These are phyloP conservation scores for Bolboschoenoplectus hybrid DNA, from an alignment of 202 grass and related monocot genomes.

Conservation along the genomic window DNA sequence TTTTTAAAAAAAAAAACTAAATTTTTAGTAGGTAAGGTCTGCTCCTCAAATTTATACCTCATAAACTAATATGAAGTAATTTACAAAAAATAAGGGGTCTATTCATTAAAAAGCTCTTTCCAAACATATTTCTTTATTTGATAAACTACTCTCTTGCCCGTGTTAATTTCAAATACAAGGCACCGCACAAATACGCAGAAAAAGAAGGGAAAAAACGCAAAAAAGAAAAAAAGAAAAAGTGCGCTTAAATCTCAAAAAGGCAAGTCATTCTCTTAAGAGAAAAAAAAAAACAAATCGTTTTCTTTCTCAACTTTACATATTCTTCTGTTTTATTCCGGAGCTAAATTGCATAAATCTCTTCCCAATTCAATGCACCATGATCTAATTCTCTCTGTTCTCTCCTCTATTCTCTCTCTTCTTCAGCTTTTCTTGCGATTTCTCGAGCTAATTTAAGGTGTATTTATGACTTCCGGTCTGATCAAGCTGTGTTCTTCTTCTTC, in stretches of 20 bases:
- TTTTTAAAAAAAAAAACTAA: no score
- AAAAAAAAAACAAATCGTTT: background rate
- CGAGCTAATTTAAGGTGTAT: background rate
- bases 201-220: background rate
- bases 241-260: background rate
- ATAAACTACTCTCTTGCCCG: background rate
- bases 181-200: background rate
- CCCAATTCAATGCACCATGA: background rate
- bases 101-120: no score
- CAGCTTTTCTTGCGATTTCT: background rate
- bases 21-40: no score
- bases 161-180: background rate
- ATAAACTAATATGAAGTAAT: no score
- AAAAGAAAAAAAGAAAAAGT: background rate
- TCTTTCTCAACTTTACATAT: background rate
- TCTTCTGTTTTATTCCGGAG: background rate
- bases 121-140: background rate
- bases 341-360: background rate
- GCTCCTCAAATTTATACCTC: no score
- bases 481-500: conserved; percentile 24
- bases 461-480: conserved; percentile 26
- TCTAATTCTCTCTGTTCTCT: background rate
- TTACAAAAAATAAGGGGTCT: no score
- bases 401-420: no score
- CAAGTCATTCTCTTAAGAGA: background rate